phyloP scores from a whole-genome alignment of 2,329 filamentous ascomycete genomes.

The Colletotrichum abscissum region DNA sequence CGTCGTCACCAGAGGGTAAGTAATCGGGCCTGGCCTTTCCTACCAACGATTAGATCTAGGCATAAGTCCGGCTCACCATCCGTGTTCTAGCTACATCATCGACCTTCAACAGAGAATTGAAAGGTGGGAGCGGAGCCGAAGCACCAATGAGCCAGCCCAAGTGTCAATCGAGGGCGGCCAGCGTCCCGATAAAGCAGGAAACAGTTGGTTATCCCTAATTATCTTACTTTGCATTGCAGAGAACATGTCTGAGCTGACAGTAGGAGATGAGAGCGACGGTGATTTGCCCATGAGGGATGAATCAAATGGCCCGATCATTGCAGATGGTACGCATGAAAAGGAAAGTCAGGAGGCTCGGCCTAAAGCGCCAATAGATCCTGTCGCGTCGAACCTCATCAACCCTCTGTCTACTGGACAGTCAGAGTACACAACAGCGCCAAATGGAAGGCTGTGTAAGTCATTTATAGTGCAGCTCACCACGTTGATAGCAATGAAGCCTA shows the following conservation, averaged over 20 bases:
- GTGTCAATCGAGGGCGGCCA: slow-evolving; percentile 15
- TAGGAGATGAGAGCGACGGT: slow-evolving; percentile 13
- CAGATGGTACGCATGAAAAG: background rate
- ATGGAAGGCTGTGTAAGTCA: slow-evolving; percentile 55
- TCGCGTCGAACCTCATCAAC: slow-evolving; percentile 51
- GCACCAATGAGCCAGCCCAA: slow-evolving; percentile 11
- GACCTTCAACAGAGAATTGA: slow-evolving; percentile 36
- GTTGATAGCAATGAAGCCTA: slow-evolving; percentile 2
- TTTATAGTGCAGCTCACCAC: too few relatives aligned
- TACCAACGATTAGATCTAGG: background rate
- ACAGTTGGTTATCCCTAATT: slow-evolving; percentile 3
- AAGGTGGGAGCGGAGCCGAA: slow-evolving; percentile 25
- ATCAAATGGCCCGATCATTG: background rate
- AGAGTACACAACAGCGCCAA: slow-evolving; percentile 53
- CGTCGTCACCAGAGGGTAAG: slow-evolving; percentile 58
- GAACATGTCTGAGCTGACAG: background rate
- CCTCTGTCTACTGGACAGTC: slow-evolving; percentile 53
- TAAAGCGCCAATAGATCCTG: slow-evolving; percentile 39
- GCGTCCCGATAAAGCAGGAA: slow-evolving; percentile 5
- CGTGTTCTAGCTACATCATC: slow-evolving; percentile 36
- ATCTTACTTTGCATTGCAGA: background rate
- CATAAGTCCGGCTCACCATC: background rate
- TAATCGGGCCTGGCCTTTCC: background rate
- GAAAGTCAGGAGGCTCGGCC: slow-evolving; percentile 1
- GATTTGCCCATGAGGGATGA: slow-evolving; percentile 2